Base-by-base conservation (phyloP, 106 monocot species). In the Allium fistulosum region DNA sequence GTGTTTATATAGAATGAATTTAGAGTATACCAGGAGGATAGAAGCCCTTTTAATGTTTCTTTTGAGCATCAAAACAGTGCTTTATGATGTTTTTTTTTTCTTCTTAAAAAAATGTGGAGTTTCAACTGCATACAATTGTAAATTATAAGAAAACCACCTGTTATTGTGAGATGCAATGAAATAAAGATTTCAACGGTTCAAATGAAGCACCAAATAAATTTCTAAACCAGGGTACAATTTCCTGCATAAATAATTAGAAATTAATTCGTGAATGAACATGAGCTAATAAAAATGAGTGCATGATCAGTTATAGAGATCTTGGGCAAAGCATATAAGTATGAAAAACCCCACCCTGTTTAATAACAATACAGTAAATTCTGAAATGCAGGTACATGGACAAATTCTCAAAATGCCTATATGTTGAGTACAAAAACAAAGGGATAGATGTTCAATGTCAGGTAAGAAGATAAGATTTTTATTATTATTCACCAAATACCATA, bases 391-490 rank as follows among this genome's bases (percentile, higher is more conserved):
- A 95, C 18, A 52, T 91, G 26, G 91, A 95, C 62, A 77, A 88
- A 62, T 82, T 95, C 73, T 95, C 95, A 11, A 90, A 77, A 77
- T 78, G 81, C 75, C 81, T 95, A 0, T 69, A 88, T 80, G 91
- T 91, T 58, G 95, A 95, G 69, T 91, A 91, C 59, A 88, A 86
- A 78, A 69, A 77, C 67, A 91, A 83, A 80, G 95, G 95, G 11
- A 95, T 95, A 60, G 91, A 91, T 76, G 88, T 95, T 63, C 95
- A 95, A 48, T 95, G 95, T 65, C 95, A 95, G 91, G 95, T 95
- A 79, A 58, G 17, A 16, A 8, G 13, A 26, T 28, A 22, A 22
- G 22, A 22, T 22, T 22, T 22, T 22, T 22, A 22, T 22, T 22
- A 22, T 22, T 22, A 22, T 22, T 22, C 1, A 22, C 22, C 22